Evolutionary conservation across 768 basidiomycete genomes (phyloP).

Genomic region (Tulasnella sp.): DNA sequence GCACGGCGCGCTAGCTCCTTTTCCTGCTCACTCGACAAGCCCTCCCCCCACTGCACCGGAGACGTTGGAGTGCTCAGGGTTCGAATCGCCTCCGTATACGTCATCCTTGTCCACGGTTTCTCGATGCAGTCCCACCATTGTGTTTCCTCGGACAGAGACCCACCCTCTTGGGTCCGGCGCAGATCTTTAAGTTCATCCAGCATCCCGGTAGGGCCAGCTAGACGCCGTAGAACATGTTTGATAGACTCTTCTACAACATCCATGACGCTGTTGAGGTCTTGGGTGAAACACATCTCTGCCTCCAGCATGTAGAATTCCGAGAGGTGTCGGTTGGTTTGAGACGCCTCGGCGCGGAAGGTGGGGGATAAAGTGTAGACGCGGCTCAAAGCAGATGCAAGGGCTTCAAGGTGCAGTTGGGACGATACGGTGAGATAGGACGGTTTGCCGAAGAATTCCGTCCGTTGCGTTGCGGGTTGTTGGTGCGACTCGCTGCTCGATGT

Average conservation of each 20-base stretch:
- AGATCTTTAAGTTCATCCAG: slow-evolving; percentile 16
- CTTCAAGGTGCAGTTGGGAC: slow-evolving; percentile 92
- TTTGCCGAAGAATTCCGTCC: slow-evolving; percentile 63
- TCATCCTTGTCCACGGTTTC: slow-evolving; percentile 62
- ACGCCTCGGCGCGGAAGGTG: slow-evolving; percentile 90
- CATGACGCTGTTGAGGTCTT: slow-evolving; percentile 50
- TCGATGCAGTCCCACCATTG: slow-evolving; percentile 36
- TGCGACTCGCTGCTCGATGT: slow-evolving; percentile 27
- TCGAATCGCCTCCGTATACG: slow-evolving; percentile 72
- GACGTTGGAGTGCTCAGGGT: slow-evolving; percentile 43
- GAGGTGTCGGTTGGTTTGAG: slow-evolving; percentile 83
- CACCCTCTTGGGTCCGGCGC: slow-evolving; percentile 16
- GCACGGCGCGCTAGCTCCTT: slow-evolving; percentile 77
- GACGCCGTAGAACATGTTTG: slow-evolving; percentile 39
- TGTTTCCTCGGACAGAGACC: slow-evolving; percentile 35
- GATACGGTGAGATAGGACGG: slow-evolving; percentile 90
- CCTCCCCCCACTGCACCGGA: slow-evolving; percentile 59
- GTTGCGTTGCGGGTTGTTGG: slow-evolving; percentile 28
- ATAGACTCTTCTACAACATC: slow-evolving; percentile 53
- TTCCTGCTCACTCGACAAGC: slow-evolving; percentile 88
- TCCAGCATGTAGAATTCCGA: slow-evolving; percentile 99
- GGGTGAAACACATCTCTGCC: slow-evolving; percentile 75
- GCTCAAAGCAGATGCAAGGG: slow-evolving; percentile 67
- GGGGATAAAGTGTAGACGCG: slow-evolving; percentile 91
- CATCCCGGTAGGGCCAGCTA: slow-evolving; percentile 26